Conservation (phyloP, 352 stramenopile genomes). For the Thraustochytrium sp. region DNA sequence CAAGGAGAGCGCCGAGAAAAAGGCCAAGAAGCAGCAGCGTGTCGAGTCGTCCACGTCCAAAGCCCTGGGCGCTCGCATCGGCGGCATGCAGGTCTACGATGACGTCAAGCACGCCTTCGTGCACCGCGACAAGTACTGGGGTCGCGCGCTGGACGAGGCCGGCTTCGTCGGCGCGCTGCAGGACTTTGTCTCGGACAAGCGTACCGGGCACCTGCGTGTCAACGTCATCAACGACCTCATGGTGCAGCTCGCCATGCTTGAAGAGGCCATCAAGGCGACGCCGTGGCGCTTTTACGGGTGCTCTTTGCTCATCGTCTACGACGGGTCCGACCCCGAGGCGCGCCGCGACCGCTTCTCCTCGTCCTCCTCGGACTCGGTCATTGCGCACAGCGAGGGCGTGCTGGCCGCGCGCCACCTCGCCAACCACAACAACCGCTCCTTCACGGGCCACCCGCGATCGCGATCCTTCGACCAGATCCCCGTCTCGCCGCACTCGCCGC, state of each 20-base stretch:
- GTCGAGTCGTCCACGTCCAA: slow-evolving; percentile 36
- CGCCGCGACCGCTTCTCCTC: slow-evolving; percentile 6
- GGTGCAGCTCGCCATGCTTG: not conserved
- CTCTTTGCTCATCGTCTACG: slow-evolving; percentile 35
- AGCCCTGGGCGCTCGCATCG: slow-evolving; percentile 22
- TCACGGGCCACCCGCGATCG: not conserved
- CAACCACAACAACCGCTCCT: not conserved
- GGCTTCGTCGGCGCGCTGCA: slow-evolving; percentile 5
- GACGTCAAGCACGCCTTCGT: slow-evolving; percentile 25
- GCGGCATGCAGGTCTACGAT: slow-evolving; percentile 44
- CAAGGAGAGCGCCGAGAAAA: slow-evolving; percentile 26
- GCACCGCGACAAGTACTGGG: slow-evolving; percentile 45
- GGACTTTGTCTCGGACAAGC: not conserved
- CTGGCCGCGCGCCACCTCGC: not conserved
- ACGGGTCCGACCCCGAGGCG: not conserved
- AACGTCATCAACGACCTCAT: slow-evolving; percentile 44
- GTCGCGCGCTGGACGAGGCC: not conserved
- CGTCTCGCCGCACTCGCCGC: not conserved
- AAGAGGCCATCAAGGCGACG: not conserved
- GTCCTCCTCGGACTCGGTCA: not conserved
- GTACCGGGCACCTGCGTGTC: not conserved
- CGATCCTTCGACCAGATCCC: not conserved
- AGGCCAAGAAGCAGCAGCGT: slow-evolving; percentile 19
- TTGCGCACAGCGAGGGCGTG: not conserved
- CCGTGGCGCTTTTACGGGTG: slow-evolving; percentile 44